Evolutionary conservation across 148 eudicot species (phyloP).

Genomic region (Pharnaceum exiguum): DNA sequence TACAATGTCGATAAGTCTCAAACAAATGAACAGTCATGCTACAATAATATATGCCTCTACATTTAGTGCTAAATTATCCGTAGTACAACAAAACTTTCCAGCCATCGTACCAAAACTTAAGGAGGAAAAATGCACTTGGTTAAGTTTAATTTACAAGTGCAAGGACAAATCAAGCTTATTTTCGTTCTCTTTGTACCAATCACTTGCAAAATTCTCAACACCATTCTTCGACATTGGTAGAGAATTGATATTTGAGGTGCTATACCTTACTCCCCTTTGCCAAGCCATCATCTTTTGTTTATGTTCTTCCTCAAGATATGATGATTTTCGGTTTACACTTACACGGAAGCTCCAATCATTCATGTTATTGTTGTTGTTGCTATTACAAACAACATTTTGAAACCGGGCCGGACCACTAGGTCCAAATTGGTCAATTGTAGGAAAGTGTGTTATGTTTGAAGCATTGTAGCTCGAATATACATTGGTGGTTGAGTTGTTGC

Average conservation of each 20-base stretch:
- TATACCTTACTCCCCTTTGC: slow-evolving; percentile 28
- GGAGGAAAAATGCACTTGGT: too few species aligned
- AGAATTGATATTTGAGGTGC: slow-evolving; percentile 11
- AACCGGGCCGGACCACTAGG: slow-evolving; percentile 39
- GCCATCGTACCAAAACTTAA: too few species aligned
- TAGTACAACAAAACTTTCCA: too few species aligned
- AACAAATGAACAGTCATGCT: too few species aligned
- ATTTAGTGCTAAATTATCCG: too few species aligned
- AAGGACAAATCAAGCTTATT: slow-evolving; percentile 74
- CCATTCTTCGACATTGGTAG: slow-evolving; percentile 12
- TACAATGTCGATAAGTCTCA: too few species aligned
- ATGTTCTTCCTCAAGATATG: slow-evolving; percentile 24
- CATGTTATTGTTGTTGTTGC: too few species aligned
- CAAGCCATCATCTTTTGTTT: slow-evolving; percentile 30
- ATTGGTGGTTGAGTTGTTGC: slow-evolving; percentile 31
- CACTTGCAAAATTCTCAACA: slow-evolving; percentile 5
- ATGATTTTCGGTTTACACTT: slow-evolving; percentile 3
- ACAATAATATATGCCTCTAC: too few species aligned
- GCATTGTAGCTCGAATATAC: slow-evolving; percentile 55
- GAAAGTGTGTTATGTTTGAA: slow-evolving; percentile 29
- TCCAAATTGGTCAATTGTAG: slow-evolving; percentile 31
- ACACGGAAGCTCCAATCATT: slow-evolving; percentile 13
- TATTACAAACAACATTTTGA: slow-evolving; percentile 32
- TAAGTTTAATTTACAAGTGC: slow-evolving; percentile 49
- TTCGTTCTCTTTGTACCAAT: slow-evolving; percentile 30